Conservation (phyloP, 805 yeast genomes). For the Metschnikowia baotianmanensis region DNA sequence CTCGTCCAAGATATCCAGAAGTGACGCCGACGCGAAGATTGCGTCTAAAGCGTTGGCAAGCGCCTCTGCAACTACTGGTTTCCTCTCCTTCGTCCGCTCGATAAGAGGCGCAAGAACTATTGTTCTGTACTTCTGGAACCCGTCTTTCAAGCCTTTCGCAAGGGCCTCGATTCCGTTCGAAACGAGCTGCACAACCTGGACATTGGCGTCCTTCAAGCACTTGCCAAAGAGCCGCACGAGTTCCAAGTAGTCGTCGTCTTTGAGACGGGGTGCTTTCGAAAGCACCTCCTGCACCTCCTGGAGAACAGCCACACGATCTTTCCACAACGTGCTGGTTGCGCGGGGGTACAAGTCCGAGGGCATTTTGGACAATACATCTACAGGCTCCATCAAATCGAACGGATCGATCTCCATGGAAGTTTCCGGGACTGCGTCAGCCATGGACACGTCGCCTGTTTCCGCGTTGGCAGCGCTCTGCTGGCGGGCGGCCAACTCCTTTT, state of each 20-base stretch:
- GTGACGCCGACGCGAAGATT: conserved; percentile 50
- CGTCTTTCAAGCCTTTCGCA: conserved; percentile 61
- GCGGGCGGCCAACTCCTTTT: conserved; percentile 35
- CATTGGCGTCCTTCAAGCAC: conserved; percentile 82
- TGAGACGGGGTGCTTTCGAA: conserved; percentile 53
- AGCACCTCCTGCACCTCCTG: conserved; percentile 56
- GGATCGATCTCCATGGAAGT: conserved; percentile 49
- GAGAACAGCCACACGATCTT: conserved; percentile 83
- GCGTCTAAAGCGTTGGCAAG: conserved; percentile 65
- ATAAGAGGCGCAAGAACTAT: conserved; percentile 59
- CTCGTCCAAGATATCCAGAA: conserved; percentile 58
- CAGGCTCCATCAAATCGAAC: conserved; percentile 67
- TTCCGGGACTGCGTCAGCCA: conserved; percentile 25
- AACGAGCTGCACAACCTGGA: conserved; percentile 79
- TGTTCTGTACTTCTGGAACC: conserved; percentile 53
- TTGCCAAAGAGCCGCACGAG: conserved; percentile 64
- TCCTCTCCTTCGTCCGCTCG: conserved; percentile 87
- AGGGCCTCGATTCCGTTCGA: conserved; percentile 61
- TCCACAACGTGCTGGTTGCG: conserved; percentile 74
- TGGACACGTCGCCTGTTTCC: conserved; percentile 24
- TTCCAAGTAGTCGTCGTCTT: conserved; percentile 61
- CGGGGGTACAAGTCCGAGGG: conserved; percentile 60
- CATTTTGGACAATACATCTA: conserved; percentile 59
- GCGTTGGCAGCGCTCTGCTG: conserved; percentile 15
- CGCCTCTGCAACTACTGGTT: conserved; percentile 71